Evolutionary conservation across 306 rosid species (phyloP).

Genomic region (Castanea mollissima): DNA sequence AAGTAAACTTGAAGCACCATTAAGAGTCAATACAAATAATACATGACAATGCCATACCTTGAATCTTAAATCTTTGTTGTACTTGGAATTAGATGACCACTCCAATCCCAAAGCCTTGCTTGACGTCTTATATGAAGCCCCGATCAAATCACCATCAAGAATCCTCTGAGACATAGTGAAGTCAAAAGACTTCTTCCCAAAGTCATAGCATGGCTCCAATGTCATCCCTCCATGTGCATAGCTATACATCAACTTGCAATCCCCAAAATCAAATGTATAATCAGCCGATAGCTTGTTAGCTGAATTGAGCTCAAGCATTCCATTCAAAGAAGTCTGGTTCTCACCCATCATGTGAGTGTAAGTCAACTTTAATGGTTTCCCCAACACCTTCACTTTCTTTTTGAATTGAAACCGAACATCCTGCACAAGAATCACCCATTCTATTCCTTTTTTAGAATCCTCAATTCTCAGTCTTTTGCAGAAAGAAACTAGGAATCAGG

Average conservation of each 20-base stretch:
- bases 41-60: neutral
- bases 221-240: neutral
- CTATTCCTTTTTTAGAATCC: neutral
- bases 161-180: neutral
- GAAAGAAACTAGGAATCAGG: neutral
- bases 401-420: conserved; percentile 3
- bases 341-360: neutral
- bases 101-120: neutral
- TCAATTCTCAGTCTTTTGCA: no score
- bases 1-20: no score
- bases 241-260: neutral
- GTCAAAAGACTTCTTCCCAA: neutral
- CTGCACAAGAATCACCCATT: neutral
- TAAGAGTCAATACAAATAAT: neutral
- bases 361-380: neutral
- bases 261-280: neutral
- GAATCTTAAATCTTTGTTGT: neutral
- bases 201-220: neutral
- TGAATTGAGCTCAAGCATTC: neutral
- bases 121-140: neutral
- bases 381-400: neutral
- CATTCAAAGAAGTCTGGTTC: neutral
- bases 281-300: neutral
- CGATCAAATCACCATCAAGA: neutral
- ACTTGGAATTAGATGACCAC: neutral